phyloP scores from a whole-genome alignment of 306 rosid genomes.

The Glycine latifolia region DNA sequence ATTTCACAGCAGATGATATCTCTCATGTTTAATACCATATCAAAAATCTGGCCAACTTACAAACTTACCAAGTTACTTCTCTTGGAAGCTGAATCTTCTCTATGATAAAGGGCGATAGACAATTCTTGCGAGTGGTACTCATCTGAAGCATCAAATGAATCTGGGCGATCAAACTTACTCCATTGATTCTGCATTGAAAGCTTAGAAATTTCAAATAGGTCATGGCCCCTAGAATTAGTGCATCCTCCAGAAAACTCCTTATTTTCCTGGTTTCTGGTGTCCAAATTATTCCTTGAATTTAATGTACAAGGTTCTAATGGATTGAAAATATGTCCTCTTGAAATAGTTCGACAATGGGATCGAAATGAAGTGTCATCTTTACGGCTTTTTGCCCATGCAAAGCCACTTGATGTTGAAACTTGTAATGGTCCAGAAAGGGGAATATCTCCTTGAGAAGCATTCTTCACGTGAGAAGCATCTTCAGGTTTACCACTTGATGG shows the following conservation, averaged over 20 bases:
- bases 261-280: constrained; percentile 63
- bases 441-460: constrained; percentile 91
- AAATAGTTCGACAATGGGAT: constrained; percentile 73
- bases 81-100: constrained; percentile 73
- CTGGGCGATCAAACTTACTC: constrained; percentile 86
- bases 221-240: constrained; percentile 60
- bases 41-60: constrained; percentile 37
- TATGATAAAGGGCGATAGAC: constrained; percentile 65
- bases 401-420: constrained; percentile 92
- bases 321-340: constrained; percentile 74
- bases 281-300: constrained; percentile 61
- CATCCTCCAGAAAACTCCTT: constrained; percentile 52
- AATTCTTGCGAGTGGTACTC: constrained; percentile 85
- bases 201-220: constrained; percentile 65
- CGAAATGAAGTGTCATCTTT: constrained; percentile 66
- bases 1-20: constrained; percentile 20
- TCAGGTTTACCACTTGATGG: constrained; percentile 60
- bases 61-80: constrained; percentile 78
- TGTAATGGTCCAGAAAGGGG: constrained; percentile 88
- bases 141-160: constrained; percentile 88
- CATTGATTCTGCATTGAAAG: constrained; percentile 70
- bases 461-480: constrained; percentile 75
- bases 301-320: constrained; percentile 58
- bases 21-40: constrained; percentile 31
- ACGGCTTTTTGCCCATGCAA: constrained; percentile 91